Percentiles rank a stretch among this genome's conserved stretches.
phyloP scores from a whole-genome alignment of 139 green algal genomes.

The Penium margaritaceum region DNA sequence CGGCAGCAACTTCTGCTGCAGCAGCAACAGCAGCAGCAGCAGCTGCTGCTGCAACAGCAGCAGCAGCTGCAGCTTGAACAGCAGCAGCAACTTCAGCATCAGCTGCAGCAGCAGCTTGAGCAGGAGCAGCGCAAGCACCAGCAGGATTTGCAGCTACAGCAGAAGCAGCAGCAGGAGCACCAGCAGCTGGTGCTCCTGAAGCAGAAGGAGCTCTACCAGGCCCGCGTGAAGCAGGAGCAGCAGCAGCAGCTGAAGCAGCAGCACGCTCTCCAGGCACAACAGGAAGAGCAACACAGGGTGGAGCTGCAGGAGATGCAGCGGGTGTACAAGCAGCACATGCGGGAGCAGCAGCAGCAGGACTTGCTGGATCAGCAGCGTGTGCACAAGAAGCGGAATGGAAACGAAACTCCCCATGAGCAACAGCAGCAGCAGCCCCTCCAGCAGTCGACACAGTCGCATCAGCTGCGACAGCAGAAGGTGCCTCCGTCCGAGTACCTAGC shows the following conservation, averaged over 20 bases:
- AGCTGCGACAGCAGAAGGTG: no score
- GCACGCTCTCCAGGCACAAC: no score
- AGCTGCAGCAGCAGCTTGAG: not conserved
- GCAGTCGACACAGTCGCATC: no score
- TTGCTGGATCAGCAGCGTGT: no score
- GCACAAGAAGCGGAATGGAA: no score
- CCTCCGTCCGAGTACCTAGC: no score
- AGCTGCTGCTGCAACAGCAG: not conserved
- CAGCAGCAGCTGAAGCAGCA: conserved; percentile 17
- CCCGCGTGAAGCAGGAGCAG: conserved; percentile 11
- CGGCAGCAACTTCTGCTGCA: not conserved
- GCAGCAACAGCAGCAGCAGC: not conserved
- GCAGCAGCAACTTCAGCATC: not conserved
- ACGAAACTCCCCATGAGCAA: no score
- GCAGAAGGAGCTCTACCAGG: not conserved
- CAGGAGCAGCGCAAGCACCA: not conserved
- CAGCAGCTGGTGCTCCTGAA: conserved; percentile 18
- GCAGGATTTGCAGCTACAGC: conserved; percentile 6
- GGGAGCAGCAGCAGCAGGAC: conserved; percentile 10
- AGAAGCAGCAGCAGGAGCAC: conserved; percentile 2
- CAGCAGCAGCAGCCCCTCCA: no score
- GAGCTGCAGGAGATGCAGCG: not conserved
- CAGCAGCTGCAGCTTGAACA: not conserved
- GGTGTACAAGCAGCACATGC: not conserved
- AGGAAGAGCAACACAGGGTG: conserved; percentile 5